Percentiles rank a stretch among this genome's conserved stretches.
Conservation (phyloP, 2,329 filamentous ascomycete species). For the Aspergillus spinulosporus region DNA sequence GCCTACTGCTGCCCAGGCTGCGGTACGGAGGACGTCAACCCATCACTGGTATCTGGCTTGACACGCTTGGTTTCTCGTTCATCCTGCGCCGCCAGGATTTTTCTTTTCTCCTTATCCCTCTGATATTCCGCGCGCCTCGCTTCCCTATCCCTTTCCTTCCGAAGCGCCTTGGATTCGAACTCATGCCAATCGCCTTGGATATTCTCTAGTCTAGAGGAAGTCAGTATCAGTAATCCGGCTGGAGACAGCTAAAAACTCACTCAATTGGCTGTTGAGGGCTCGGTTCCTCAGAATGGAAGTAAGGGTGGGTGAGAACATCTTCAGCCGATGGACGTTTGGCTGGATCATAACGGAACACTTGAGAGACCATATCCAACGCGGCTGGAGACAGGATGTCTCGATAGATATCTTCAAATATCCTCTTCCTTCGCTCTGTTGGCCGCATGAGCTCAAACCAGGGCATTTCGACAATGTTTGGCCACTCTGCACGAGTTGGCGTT, state of each 20-base stretch:
- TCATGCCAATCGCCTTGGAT: slow-evolving; percentile 97
- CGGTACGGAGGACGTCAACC: slow-evolving; percentile 11
- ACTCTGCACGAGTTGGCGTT: slow-evolving; percentile 78
- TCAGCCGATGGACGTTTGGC: slow-evolving; percentile 77
- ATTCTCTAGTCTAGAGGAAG: slow-evolving; percentile 56
- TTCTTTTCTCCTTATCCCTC: slow-evolving; percentile 53
- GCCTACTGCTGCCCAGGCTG: slow-evolving; percentile 10
- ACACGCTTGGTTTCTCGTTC: slow-evolving; percentile 45
- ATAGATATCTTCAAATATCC: slow-evolving; percentile 81
- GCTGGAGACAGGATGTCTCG: slow-evolving; percentile 72
- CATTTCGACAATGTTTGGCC: slow-evolving; percentile 90
- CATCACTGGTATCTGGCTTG: slow-evolving; percentile 32
- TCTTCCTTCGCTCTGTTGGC: slow-evolving; percentile 70
- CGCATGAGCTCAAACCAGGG: slow-evolving; percentile 94
- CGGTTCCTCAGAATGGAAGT: slow-evolving; percentile 84
- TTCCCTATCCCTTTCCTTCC: slow-evolving; percentile 77
- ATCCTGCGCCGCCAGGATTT: slow-evolving; percentile 38
- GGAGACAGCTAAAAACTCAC: slow-evolving; percentile 54
- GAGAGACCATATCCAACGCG: slow-evolving; percentile 76
- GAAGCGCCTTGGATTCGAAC: slow-evolving; percentile 91
- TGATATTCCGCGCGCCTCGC: slow-evolving; percentile 49
- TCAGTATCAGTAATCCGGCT: slow-evolving; percentile 13
- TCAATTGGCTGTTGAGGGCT: slow-evolving; percentile 74
- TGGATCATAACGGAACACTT: slow-evolving; percentile 91
- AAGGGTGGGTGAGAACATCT: slow-evolving; percentile 80